Evolutionary conservation across 306 rosid species (phyloP), one percentile per base, ranked within the genome.

Genomic region (Gastrolobium bilobum): DNA sequence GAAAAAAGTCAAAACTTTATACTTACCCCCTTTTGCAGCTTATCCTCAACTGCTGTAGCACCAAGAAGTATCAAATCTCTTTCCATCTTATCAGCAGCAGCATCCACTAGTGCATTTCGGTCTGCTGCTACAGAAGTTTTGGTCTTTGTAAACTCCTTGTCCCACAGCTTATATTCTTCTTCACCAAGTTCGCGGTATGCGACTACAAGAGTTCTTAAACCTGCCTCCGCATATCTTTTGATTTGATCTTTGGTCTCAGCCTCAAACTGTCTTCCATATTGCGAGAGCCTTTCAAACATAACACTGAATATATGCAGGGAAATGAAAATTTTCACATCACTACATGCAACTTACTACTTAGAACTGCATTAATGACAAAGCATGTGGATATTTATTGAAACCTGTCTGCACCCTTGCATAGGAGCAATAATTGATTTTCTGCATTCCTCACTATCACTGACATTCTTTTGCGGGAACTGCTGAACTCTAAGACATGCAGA

Each of bases 371-470:
- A 73, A 65, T 53, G 31, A 66, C 44, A 74, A 72, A 73, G 73
- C 50, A 79, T 53, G 62, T 54, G 66, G 53, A 68, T 76, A 58
- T 42, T 58, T 51, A 70, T 71, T 73, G 82, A 84, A 86, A 93
- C 98, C 97, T 93, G 90, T 94, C 98, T 14, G 97, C 98, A 70
- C 98, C 98, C 88, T 94, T 94, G 93, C 92, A 84, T 71, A 94
- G 85, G 82, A 91, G 97, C 71, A 94, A 79, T 15, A 89, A 62
- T 58, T 84, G 87, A 70, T 85, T 81, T 76, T 94, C 94, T 38
- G 58, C 84, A 77, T 81, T 84, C 87, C 90, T 90, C 40, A 94
- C 91, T 66, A 94, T 90, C 83, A 94, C 98, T 11, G 98, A 94
- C 98, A 94, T 94, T 85, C 98, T 82, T 85, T 91, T 94, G 84